These are phyloP conservation scores for Recurvomyces mirabilis DNA, from an alignment of 495 filamentous ascomycete species.

Conservation along the genomic window DNA sequence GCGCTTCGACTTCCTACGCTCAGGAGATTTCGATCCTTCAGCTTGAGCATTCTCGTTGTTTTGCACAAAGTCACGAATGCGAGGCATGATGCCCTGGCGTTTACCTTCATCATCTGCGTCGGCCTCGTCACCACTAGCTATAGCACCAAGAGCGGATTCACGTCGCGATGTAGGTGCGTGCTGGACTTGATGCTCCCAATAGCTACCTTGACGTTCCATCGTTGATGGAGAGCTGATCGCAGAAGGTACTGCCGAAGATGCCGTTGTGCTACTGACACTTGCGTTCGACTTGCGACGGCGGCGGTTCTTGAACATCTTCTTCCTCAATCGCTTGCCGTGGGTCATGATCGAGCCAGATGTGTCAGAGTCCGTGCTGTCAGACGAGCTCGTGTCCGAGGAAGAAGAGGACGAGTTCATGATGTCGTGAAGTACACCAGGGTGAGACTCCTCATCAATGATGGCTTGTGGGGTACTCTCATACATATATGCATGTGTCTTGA, in stretches of 20 bases:
- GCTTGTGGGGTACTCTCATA: slow-evolving; percentile 83
- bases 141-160: slow-evolving; percentile 24
- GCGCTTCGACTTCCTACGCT: slow-evolving; percentile 29
- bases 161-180: slow-evolving; percentile 2
- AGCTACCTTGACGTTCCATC: slow-evolving; percentile 29
- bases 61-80: slow-evolving; percentile 36
- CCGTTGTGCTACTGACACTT: slow-evolving; percentile 52
- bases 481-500: slow-evolving; percentile 84
- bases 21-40: slow-evolving; percentile 23
- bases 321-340: slow-evolving; percentile 56
- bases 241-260: slow-evolving; percentile 28
- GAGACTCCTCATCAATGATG: slow-evolving; percentile 78
- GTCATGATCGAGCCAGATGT: slow-evolving; percentile 56
- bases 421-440: slow-evolving; percentile 71
- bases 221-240: slow-evolving; percentile 33
- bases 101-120: slow-evolving; percentile 38
- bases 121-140: slow-evolving; percentile 35
- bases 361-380: slow-evolving; percentile 49
- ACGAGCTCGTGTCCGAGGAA: slow-evolving; percentile 45
- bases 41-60: slow-evolving; percentile 7
- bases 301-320: slow-evolving; percentile 52
- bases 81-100: slow-evolving; percentile 17
- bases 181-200: slow-evolving; percentile 30
- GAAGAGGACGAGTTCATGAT: slow-evolving; percentile 59
- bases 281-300: slow-evolving; percentile 63